Evolutionary conservation across 176 grass and related monocot genomes (phyloP), one percentile per base, ranked within the genome.

Genomic region (Phragmites australis): DNA sequence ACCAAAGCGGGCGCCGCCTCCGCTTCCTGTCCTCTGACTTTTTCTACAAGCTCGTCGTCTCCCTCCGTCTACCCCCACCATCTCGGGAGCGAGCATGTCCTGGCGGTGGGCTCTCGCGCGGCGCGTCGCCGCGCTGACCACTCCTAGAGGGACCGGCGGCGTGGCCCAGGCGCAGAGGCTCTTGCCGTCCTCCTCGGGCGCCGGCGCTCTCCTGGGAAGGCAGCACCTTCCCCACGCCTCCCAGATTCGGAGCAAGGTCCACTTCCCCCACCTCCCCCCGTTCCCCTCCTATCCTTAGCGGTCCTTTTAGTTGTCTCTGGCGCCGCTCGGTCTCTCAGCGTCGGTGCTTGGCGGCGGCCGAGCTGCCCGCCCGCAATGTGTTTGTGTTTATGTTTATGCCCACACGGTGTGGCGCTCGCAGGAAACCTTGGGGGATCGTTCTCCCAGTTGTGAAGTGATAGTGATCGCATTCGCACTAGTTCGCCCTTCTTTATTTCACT

Each of bases 171-270:
- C 63, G 46, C 87, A 81, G 63, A 61, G 63, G 82, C 69, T 81
- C 53, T 60, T 71, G 7, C 14, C 62, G 70, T 48, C 82, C 61
- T 75, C 76, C 1, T 75, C 82, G 16, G 67, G 49, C 32, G 70
- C 60, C 0, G 46, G 32, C 32, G 15, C 26, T 1, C 54, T 85
- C 77, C 70, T 75, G 1, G 77, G 81, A 21, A 48, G 62, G 51
- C 74, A 66, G 2, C 26, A 63, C 11, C 14, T 54, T 7, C 64
- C 72, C 53, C 25, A 32, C 39, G 18, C 48, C 39, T 58, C 26
- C 39, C 76, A 85, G 77, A 81, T 89, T 75, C 76, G 82, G 55
- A 85, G 65, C 70, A 65, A 89, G 87, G 87, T 89, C 82, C 77
- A 44, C 40, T 56, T 22, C 41, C 27, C 45, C 47, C 47, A 64